Conservation (phyloP, 495 filamentous ascomycete species). For the Usnea hakonensis region DNA sequence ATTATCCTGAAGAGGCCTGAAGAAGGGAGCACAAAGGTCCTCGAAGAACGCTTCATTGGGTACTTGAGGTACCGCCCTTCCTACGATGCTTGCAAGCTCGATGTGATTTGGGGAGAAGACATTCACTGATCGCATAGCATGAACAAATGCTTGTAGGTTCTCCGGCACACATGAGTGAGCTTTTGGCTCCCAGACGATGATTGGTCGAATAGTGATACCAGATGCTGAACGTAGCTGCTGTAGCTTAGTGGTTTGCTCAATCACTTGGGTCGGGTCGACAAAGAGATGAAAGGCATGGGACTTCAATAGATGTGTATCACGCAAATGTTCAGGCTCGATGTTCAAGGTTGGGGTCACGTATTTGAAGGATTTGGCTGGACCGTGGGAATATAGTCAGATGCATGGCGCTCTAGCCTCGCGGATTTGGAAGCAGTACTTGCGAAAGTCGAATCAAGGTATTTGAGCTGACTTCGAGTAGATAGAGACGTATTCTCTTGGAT, state of each 20-base stretch:
- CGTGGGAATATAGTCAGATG: background rate
- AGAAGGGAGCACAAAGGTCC: background rate
- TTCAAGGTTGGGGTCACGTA: background rate
- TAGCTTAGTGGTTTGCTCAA: constrained; percentile 10
- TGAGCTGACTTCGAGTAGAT: constrained; percentile 23
- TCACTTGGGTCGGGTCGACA: constrained; percentile 11
- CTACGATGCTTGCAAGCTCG: constrained; percentile 24
- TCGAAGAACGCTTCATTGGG: background rate
- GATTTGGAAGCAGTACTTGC: constrained; percentile 8
- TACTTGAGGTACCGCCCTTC: background rate
- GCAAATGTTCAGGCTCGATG: background rate
- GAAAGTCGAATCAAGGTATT: constrained; percentile 19
- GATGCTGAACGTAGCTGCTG: constrained; percentile 11
- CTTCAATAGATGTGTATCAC: constrained; percentile 4
- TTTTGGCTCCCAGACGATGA: constrained; percentile 36
- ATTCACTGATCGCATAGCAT: constrained; percentile 25
- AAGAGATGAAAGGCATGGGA: constrained; percentile 20
- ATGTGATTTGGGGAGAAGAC: constrained; percentile 36
- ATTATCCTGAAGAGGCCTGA: background rate
- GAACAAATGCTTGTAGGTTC: constrained; percentile 24
- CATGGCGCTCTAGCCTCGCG: constrained; percentile 11
- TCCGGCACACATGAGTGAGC: constrained; percentile 27
- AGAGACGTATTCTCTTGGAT: constrained; percentile 1
- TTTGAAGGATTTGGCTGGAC: background rate
- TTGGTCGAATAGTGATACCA: constrained; percentile 15